phyloP scores from a whole-genome alignment of 352 stramenopile species.

The Phytophthora crassamura region DNA sequence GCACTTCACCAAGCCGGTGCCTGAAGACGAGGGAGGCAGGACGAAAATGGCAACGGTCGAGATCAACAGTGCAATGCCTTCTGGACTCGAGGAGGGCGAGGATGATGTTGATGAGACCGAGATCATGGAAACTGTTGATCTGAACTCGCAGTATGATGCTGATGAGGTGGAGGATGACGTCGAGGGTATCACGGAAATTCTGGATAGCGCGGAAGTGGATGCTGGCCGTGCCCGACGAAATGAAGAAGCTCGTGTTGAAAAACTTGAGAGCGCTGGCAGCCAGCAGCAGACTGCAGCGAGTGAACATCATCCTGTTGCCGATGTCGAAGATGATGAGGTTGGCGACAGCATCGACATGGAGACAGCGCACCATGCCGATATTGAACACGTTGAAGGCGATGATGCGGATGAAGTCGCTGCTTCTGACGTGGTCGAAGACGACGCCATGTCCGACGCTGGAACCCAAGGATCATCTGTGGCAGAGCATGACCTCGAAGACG shows the following conservation, averaged over 20 bases:
- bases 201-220: no score
- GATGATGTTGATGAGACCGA: neutral
- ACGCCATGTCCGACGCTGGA: neutral
- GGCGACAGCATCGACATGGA: no score
- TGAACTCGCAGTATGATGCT: no score
- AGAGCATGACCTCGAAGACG: neutral
- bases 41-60: neutral
- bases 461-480: neutral
- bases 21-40: neutral
- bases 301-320: no score
- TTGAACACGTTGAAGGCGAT: no score
- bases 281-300: no score
- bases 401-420: neutral
- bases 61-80: neutral
- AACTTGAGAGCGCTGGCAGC: no score
- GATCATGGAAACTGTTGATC: neutral
- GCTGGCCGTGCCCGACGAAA: no score
- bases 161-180: neutral
- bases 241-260: no score
- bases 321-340: no score
- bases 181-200: no score
- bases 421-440: neutral
- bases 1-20: constrained; percentile 1
- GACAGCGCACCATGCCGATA: no score
- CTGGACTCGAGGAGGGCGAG: constrained; percentile 4